A percentile compares a stretch with the other conserved stretches of the same genome.
Conservation (phyloP, 805 yeast genomes). For the Starmerella stellata region DNA sequence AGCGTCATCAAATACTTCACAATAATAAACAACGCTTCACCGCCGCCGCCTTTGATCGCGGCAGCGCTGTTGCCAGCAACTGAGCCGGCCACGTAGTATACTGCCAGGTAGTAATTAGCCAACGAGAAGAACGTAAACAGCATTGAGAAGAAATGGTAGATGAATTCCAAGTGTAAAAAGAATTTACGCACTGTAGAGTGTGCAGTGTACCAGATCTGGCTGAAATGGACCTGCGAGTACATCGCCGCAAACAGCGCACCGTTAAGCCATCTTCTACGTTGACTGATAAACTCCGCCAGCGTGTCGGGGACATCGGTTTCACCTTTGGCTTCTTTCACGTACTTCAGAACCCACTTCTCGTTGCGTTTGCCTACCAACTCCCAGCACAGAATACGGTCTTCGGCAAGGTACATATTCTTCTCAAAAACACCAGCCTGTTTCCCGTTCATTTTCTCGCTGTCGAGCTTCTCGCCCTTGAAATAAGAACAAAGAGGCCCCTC, state of each 20-base stretch:
- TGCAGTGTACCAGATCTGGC: slow-evolving; percentile 72
- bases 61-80: slow-evolving; percentile 32
- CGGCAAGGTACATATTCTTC: slow-evolving; percentile 94
- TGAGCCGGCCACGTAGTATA: slow-evolving; percentile 83
- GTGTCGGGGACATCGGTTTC: slow-evolving; percentile 94
- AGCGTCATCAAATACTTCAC: slow-evolving; percentile 74
- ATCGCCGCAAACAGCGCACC: slow-evolving; percentile 96
- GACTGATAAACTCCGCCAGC: slow-evolving; percentile 87
- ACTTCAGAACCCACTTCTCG: slow-evolving; percentile 76
- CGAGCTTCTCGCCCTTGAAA: slow-evolving; percentile 67
- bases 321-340: slow-evolving; percentile 82
- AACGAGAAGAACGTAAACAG: slow-evolving; percentile 82
- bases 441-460: slow-evolving; percentile 34
- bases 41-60: slow-evolving; percentile 39
- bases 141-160: slow-evolving; percentile 66
- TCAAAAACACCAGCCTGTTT: slow-evolving; percentile 58
- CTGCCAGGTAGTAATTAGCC: slow-evolving; percentile 80
- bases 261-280: slow-evolving; percentile 94
- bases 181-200: slow-evolving; percentile 69
- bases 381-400: slow-evolving; percentile 92
- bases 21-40: slow-evolving; percentile 63
- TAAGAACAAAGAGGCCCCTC: slow-evolving; percentile 81
- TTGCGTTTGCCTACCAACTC: slow-evolving; percentile 74
- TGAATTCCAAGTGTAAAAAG: slow-evolving; percentile 68
- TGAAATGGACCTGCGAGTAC: slow-evolving; percentile 70